Evolutionary conservation across 768 basidiomycete species (phyloP).

Genomic region (Trametes meyenii): DNA sequence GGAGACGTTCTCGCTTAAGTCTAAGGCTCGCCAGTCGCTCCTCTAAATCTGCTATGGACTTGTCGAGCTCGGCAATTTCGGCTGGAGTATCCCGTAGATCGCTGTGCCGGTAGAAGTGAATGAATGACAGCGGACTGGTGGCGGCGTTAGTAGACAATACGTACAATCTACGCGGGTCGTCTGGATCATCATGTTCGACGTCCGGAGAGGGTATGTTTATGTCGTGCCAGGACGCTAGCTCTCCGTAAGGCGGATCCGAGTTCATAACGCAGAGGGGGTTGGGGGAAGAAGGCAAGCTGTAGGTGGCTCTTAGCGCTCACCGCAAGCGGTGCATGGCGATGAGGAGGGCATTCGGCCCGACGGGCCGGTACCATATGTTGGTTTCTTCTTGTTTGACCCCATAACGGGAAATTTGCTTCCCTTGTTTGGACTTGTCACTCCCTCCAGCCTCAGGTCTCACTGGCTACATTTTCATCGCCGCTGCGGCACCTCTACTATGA

Average conservation of each 20-base stretch:
- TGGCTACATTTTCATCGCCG: too few relatives aligned
- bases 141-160: neutral
- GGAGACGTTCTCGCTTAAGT: conserved; percentile 26
- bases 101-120: conserved; percentile 13
- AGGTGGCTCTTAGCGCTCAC: neutral
- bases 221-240: conserved; percentile 21
- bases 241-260: conserved; percentile 29
- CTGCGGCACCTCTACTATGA: too few relatives aligned
- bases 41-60: conserved; percentile 30
- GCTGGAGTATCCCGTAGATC: conserved; percentile 30
- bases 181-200: neutral
- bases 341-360: neutral
- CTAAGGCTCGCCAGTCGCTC: conserved; percentile 29
- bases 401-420: too few relatives aligned
- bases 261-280: neutral
- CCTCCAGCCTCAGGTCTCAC: too few relatives aligned
- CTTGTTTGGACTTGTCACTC: too few relatives aligned
- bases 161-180: conserved; percentile 11
- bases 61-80: conserved; percentile 32
- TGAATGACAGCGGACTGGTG: neutral
- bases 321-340: neutral
- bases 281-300: neutral
- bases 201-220: conserved; percentile 6
- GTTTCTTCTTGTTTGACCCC: too few relatives aligned
- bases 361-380: neutral